Base-by-base conservation (phyloP, 495 filamentous ascomycete species). In the Hypoxylon fragiforme region DNA sequence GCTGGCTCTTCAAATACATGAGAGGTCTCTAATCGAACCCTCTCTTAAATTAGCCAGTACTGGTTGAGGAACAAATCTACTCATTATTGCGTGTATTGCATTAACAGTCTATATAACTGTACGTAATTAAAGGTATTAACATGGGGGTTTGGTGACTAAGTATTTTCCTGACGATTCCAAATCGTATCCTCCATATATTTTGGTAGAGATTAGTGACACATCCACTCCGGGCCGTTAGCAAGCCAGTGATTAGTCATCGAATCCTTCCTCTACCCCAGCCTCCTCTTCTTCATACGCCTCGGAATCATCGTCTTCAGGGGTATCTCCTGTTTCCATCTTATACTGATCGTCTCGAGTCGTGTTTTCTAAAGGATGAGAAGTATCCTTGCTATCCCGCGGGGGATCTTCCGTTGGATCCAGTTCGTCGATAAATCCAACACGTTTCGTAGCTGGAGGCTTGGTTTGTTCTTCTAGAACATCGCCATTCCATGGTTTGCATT, bases 401-500 rank as follows among this genome's bases (percentile, higher is more conserved):
- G 5, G 35, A 13, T 54, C 26, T 0, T 50, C 47, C 2, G 36
- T 11, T 4, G 57, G 50, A 43, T 69, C 64, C 6, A 73, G 73
- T 16, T 85, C 80, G 16, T 86, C 81, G 12, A 81, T 77, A 65
- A 90, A 91, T 11, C 86, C 86, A 24, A 91, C 88, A 31, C 77
- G 81, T 63, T 89, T 91, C 4, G 77, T 72, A 4, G 70, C 76
- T 7, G 77, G 71, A 22, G 79, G 66, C 36, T 60, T 67, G 7
- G 66, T 58, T 35, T 83, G 81, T 34, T 83, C 78, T 55, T 74
- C 71, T 24, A 92, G 63, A 1, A 97, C 87, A 70, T 96, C 95
- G 1, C 94, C 94, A 55, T 77, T 81, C 95, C 94, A 99, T 6
- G 94, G 92, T 60, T 85, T 86, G 69, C 94, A 97, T 68, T 95